Base-by-base conservation (phyloP, 2,329 filamentous ascomycete genomes). In the Bipolaris bicolor region DNA sequence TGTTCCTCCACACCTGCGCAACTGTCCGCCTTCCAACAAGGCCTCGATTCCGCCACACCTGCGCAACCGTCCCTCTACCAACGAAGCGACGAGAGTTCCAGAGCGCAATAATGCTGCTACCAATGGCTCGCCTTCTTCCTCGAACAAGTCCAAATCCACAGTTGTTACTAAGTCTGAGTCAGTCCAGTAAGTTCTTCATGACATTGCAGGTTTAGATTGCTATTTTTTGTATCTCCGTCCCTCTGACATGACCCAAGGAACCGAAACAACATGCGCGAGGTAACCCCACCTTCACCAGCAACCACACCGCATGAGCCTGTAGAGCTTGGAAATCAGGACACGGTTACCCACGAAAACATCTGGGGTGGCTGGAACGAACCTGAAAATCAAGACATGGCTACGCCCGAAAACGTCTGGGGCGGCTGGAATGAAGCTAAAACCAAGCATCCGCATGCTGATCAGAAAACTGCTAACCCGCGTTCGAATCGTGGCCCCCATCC, bases 1-100 rank as follows among this genome's bases (percentile, higher is more conserved):
- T n/a, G 22, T 72, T 16, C 68, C 70, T 13, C 69, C 69, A 9
- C 70, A 73, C 45, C 5, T 69, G 37, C 70, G 69, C 47, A 67
- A 62, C 49, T 47, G 34, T 33, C 31, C 18, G 40, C 22, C 49
- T 24, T 44, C 37, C 46, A 43, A 41, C 20, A 29, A 29, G 26
- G 61, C 45, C 6, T 70, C 58, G 13, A 22, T 72, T n/a, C 68
- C 70, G 9, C 69, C 69, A 9, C 70, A 73, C 44, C 5, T 69
- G 37, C 70, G 69, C 47, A 67, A 64, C 49, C 51, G 34, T 33
- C 31, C 20, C 43, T 26, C 49, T 29, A 44, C 37, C 46, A 43
- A 45, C 16, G 34, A 16, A 11, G 22, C 43, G 7, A 61, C 55
- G 37, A n/a, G n/a, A 40, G 46, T 63, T 36, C 39, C 55, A 16